phyloP scores from a whole-genome alignment of 805 yeast species.

The Henningerozyma blattae region DNA sequence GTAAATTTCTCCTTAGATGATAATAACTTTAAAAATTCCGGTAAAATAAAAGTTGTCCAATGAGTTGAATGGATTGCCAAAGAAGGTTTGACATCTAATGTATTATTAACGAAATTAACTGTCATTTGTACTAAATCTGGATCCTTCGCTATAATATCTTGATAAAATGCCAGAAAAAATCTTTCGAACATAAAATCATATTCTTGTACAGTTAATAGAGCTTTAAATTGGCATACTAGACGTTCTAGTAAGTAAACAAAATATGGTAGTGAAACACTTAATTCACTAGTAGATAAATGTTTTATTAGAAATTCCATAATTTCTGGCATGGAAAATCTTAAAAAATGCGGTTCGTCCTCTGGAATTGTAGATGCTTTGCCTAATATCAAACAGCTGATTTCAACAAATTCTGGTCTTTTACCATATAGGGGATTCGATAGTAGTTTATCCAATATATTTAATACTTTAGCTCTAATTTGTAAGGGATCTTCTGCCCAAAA shows the following conservation, averaged over 20 bases:
- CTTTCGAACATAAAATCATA: constrained; percentile 28
- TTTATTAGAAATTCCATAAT: constrained; percentile 16
- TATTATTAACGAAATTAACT: constrained; percentile 37
- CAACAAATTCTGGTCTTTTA: constrained; percentile 41
- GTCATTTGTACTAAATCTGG: constrained; percentile 47
- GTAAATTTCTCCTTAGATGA: constrained; percentile 38
- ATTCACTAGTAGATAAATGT: constrained; percentile 17
- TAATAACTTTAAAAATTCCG: constrained; percentile 21
- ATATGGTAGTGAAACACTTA: constrained; percentile 29
- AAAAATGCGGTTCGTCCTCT: constrained; percentile 22
- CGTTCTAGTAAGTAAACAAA: constrained; percentile 36
- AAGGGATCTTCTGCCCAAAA: constrained; percentile 43
- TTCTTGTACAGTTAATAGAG: constrained; percentile 20
- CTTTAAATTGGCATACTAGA: constrained; percentile 28
- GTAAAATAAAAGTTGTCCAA: constrained; percentile 18
- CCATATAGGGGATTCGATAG: constrained; percentile 24
- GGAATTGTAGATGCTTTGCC: constrained; percentile 20
- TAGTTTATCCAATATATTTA: constrained; percentile 32
- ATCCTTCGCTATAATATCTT: constrained; percentile 32
- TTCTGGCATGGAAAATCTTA: constrained; percentile 18
- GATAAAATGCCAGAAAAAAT: constrained; percentile 27
- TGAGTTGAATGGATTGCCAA: constrained; percentile 28
- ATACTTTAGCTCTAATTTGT: constrained; percentile 30
- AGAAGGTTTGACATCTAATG: constrained; percentile 38
- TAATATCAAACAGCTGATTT: constrained; percentile 50